Base-by-base conservation (phyloP, 306 rosid species). In the Oxytropis ochrocephala region DNA sequence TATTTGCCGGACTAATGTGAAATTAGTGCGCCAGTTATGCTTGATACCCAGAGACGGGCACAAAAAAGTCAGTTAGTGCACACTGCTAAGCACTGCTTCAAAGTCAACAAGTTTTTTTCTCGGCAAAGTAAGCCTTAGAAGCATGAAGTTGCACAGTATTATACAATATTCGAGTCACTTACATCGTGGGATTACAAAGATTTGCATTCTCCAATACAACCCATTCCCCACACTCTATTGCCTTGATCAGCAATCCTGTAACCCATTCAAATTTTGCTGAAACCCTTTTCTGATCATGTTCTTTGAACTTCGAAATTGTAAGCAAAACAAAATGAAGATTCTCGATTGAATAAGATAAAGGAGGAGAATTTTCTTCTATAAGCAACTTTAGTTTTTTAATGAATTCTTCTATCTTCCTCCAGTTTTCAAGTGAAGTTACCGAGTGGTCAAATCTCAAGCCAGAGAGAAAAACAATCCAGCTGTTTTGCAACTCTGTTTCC, bases 191-290 rank as follows among this genome's bases (percentile, higher is more conserved):
- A 74, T 88, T 90, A 73, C 98, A 94, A 38, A 90, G 84, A 83
- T 94, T 94, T 67, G 98, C 97, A 79, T 94, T 90, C 73, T 94
- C 96, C 54, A 94, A 85, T 30, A 94, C 85, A 64, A 94, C 85
- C 98, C 98, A 94, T 54, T 94, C 97, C 65, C 98, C 98, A 44
- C 71, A 85, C 70, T 94, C 98, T 64, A 94, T 82, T 55, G 98
- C 96, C 85, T 81, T 88, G 64, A 94, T 80, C 79, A 94, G 69
- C 47, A 81, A 10, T 62, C 98, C 98, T 5, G 79, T 57, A 59
- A 90, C 94, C 98, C 98, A 94, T 81, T 90, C 97, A 82, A 94
- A 94, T 83, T 87, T 94, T 5, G 79, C 83, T 30, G 96, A 81
- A 80, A 77, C 78, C 32, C 75, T 79, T 62, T 73, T 88, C 62